These are phyloP conservation scores for Blepharisma undulans DNA, from an alignment of 169 alveolate genomes.

Conservation along the genomic window DNA sequence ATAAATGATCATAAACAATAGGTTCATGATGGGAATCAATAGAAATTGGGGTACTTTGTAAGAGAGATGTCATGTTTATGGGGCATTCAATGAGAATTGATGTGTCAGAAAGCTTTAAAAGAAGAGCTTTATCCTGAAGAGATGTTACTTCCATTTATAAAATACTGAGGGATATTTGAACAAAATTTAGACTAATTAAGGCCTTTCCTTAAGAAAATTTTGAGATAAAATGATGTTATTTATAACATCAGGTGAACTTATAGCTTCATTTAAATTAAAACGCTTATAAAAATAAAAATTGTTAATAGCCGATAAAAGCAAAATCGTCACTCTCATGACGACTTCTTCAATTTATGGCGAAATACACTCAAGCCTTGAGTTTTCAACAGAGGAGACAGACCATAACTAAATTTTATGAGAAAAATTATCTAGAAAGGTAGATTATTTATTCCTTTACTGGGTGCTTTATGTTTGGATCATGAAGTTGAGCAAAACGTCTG, in stretches of 20 bases:
- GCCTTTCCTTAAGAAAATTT: background rate
- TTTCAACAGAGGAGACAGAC: background rate
- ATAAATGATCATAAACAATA: background rate
- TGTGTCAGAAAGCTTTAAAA: background rate
- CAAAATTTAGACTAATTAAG: background rate
- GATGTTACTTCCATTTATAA: background rate
- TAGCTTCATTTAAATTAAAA: background rate
- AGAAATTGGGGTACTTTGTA: background rate
- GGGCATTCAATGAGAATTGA: constrained; percentile 14
- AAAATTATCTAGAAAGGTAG: background rate
- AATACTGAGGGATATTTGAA: background rate
- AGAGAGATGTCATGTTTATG: background rate
- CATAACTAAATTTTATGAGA: background rate
- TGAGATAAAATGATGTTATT: background rate
- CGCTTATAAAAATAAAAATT: background rate
- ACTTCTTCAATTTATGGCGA: background rate
- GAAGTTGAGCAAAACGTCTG: constrained; percentile 61
- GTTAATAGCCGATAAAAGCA: background rate
- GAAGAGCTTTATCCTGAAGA: background rate
- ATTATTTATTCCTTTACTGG: background rate
- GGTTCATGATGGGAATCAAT: background rate
- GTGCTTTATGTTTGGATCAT: constrained; percentile 32
- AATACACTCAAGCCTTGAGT: background rate
- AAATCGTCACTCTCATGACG: background rate
- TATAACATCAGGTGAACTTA: background rate